Percentiles rank a stretch among this genome's conserved stretches.
Evolutionary conservation across 2,329 filamentous ascomycete genomes (phyloP).

Genomic region (Aspergillus pseudoglaucus): DNA sequence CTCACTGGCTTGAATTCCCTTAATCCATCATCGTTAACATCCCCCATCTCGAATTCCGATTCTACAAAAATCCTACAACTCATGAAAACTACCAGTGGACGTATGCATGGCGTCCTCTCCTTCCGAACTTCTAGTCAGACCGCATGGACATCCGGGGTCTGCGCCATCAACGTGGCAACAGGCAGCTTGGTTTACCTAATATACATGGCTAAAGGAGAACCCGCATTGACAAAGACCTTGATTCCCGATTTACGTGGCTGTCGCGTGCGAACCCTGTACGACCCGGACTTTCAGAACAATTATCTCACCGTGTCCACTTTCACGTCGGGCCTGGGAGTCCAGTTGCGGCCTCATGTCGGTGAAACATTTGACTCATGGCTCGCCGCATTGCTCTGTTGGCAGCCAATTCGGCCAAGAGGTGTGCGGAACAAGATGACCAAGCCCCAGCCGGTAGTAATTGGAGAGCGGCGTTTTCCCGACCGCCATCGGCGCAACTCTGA

Average conservation of each 20-base stretch:
- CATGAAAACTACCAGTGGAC: conserved; percentile 47
- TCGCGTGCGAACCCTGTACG: conserved; percentile 43
- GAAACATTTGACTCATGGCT: conserved; percentile 49
- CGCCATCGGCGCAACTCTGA: conserved; percentile 40
- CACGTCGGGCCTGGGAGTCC: conserved; percentile 42
- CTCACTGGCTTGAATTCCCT: background rate
- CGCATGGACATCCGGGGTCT: conserved; percentile 46
- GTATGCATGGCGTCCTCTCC: conserved; percentile 49
- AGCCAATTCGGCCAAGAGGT: conserved; percentile 45
- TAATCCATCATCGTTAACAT: conserved; percentile 1
- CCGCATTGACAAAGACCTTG: conserved; percentile 41
- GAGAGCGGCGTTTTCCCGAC: conserved; percentile 37
- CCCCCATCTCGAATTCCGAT: conserved; percentile 37
- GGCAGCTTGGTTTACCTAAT: conserved; percentile 47
- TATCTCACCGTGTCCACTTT: conserved; percentile 46
- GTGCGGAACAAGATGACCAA: conserved; percentile 47
- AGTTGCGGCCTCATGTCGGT: conserved; percentile 43
- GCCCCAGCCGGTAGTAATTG: conserved; percentile 40
- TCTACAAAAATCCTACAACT: conserved; percentile 44
- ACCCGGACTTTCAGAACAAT: conserved; percentile 39
- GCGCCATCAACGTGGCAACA: conserved; percentile 46
- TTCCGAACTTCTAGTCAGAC: conserved; percentile 39
- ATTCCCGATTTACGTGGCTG: conserved; percentile 46
- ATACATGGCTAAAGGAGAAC: conserved; percentile 46
- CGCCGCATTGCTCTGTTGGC: conserved; percentile 47